These are phyloP conservation scores for Sphenostylis stenocarpa DNA, from an alignment of 306 rosid genomes.

Conservation along the genomic window DNA sequence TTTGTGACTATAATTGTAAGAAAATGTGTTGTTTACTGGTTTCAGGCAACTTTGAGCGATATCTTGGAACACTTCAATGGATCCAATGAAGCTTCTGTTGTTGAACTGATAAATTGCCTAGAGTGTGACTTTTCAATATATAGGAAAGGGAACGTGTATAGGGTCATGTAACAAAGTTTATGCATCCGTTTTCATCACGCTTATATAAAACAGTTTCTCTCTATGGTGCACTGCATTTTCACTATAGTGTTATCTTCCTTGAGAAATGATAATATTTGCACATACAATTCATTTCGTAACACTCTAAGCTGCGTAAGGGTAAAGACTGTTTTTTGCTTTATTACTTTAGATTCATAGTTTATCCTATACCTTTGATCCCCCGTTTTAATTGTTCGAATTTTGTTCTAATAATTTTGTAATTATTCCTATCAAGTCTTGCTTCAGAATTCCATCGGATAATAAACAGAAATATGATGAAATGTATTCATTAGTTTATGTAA, in stretches of 20 bases:
- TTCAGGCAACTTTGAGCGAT: slow-evolving; percentile 62
- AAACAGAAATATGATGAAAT: background rate
- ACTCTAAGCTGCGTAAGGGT: background rate
- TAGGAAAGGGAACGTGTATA: slow-evolving; percentile 55
- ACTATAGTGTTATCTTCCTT: background rate
- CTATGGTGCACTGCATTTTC: background rate
- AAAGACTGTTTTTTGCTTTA: background rate
- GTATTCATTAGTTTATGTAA: background rate
- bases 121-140: slow-evolving; percentile 71
- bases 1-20: background rate
- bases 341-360: background rate
- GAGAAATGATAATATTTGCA: background rate
- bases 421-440: background rate
- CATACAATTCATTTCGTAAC: background rate
- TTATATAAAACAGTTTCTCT: background rate
- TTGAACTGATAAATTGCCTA: slow-evolving; percentile 54
- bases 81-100: slow-evolving; percentile 53
- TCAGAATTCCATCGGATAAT: background rate
- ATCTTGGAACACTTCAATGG: slow-evolving; percentile 67
- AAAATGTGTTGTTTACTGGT: slow-evolving; percentile 17
- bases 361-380: background rate
- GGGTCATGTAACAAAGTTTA: slow-evolving; percentile 45
- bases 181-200: background rate
- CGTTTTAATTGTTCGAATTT: background rate
- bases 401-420: background rate